A percentile compares a stretch with the other conserved stretches of the same genome.
Evolutionary conservation across 108 stramenopile species (phyloP).

Genomic region (Nitzschia inconspicua): DNA sequence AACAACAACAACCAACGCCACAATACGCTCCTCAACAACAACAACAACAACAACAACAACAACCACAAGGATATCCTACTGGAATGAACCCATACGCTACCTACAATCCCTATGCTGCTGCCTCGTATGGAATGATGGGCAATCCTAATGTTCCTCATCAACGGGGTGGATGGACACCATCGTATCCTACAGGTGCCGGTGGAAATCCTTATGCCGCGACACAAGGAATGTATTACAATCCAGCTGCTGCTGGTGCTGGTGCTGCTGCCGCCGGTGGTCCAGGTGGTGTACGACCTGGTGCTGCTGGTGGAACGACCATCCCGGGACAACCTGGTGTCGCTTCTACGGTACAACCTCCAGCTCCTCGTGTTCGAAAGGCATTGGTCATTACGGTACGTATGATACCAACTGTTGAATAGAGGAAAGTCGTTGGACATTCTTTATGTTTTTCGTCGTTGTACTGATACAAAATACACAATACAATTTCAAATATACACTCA

Average conservation of each 20-base stretch:
- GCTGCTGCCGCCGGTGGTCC: not conserved
- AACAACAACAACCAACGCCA: constrained; percentile 1
- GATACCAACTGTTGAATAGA: not conserved
- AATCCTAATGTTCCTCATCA: not conserved
- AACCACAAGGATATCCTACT: constrained; percentile 11
- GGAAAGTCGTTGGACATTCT: constrained; percentile 1
- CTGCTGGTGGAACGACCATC: not conserved
- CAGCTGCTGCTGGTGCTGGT: not conserved
- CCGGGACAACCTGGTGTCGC: not conserved
- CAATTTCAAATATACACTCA: not conserved
- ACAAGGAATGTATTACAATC: not conserved
- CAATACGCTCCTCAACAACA: not conserved
- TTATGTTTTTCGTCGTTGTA: constrained; percentile 2
- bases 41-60: constrained; percentile 7
- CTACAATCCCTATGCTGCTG: constrained; percentile 9
- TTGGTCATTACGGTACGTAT: constrained; percentile 36
- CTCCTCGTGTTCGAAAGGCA: constrained; percentile 21
- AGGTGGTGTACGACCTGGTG: not conserved
- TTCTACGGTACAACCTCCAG: not conserved
- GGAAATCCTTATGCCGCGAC: constrained; percentile 13
- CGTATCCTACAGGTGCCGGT: constrained; percentile 14
- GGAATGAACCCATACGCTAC: constrained; percentile 19
- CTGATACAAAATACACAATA: not conserved
- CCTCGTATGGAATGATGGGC: not conserved
- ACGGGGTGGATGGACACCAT: constrained; percentile 21